Percentiles rank a stretch among this genome's conserved stretches.
Conservation (phyloP, 2,329 filamentous ascomycete genomes). For the Neofusicoccum parvum region DNA sequence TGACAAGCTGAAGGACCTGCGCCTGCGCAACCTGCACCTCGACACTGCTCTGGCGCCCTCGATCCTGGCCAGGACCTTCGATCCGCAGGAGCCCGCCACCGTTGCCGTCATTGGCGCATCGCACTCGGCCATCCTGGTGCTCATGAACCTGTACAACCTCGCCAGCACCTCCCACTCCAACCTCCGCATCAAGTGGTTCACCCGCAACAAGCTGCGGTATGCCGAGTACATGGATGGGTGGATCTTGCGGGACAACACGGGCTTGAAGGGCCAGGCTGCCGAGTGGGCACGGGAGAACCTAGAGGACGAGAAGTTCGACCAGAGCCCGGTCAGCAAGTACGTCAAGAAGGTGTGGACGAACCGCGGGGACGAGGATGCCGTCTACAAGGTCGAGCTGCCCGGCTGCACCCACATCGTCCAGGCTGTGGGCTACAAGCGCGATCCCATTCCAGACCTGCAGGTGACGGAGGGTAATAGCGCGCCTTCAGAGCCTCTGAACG, state of each 20-base stretch:
- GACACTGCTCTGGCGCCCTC: constrained; percentile 60
- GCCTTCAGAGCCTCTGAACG: constrained; percentile 29
- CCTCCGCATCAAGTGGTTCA: constrained; percentile 64
- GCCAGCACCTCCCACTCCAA: constrained; percentile 54
- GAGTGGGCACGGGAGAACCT: constrained; percentile 62
- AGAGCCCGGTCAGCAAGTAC: constrained; percentile 23
- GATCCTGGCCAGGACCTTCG: constrained; percentile 46
- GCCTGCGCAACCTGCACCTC: constrained; percentile 52
- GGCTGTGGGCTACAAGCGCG: constrained; percentile 60
- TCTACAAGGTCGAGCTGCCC: constrained; percentile 51
- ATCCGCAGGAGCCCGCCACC: constrained; percentile 40
- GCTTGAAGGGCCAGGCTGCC: constrained; percentile 64
- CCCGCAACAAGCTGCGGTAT: constrained; percentile 60
- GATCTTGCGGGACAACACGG: constrained; percentile 67
- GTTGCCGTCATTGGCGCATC: constrained; percentile 64
- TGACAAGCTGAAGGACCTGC: constrained; percentile 30
- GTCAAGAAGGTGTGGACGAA: constrained; percentile 43
- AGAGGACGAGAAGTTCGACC: constrained; percentile 50
- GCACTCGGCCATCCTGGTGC: constrained; percentile 64
- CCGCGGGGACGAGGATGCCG: constrained; percentile 49
- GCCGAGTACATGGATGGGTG: constrained; percentile 64
- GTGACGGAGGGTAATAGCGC: constrained; percentile 34
- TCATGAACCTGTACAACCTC: constrained; percentile 62
- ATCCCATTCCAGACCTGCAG: constrained; percentile 53
- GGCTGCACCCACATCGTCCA: constrained; percentile 58